phyloP scores from a whole-genome alignment of 2,329 filamentous ascomycete genomes.

The Coniochaeta sp. region DNA sequence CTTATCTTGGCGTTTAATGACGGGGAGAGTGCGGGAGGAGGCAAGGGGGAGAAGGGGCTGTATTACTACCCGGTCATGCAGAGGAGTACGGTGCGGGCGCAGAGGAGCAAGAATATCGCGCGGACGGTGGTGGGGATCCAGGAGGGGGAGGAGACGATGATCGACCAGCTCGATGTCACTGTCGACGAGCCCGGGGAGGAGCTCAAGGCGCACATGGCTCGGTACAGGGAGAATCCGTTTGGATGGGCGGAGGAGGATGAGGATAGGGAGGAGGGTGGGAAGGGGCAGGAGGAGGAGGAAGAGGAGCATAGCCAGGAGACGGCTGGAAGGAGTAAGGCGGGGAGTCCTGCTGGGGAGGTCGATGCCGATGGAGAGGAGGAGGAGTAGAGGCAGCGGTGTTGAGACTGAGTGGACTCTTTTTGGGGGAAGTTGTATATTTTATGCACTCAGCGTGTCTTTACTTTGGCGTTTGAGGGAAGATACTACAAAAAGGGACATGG shows the following conservation, averaged over 20 bases:
- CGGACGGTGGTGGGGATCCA: slow-evolving; percentile 39
- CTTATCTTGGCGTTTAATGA: slow-evolving; percentile 52
- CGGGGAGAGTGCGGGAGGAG: slow-evolving; percentile 19
- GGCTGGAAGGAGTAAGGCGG: neutral
- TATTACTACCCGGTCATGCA: slow-evolving; percentile 66
- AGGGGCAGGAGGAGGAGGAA: slow-evolving; percentile 12
- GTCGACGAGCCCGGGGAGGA: slow-evolving; percentile 49
- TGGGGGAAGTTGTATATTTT: neutral
- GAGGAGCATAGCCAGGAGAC: slow-evolving; percentile 3
- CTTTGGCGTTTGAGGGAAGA: neutral
- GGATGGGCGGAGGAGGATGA: slow-evolving; percentile 33
- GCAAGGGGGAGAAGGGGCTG: slow-evolving; percentile 40
- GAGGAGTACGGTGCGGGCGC: slow-evolving; percentile 52
- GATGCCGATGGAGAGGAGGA: neutral
- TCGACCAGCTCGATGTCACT: slow-evolving; percentile 48
- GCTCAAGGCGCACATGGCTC: slow-evolving; percentile 40
- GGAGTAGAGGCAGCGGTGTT: neutral
- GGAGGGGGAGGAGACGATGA: slow-evolving; percentile 33
- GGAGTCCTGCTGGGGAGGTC: neutral
- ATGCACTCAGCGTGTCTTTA: neutral
- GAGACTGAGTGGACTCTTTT: neutral
- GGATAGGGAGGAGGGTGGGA: slow-evolving; percentile 17
- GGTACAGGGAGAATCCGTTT: slow-evolving; percentile 45
- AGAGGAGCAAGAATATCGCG: slow-evolving; percentile 56
- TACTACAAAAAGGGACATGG: neutral